These are phyloP conservation scores for Amanita phalloides DNA, from an alignment of 768 basidiomycete species.

Conservation along the genomic window DNA sequence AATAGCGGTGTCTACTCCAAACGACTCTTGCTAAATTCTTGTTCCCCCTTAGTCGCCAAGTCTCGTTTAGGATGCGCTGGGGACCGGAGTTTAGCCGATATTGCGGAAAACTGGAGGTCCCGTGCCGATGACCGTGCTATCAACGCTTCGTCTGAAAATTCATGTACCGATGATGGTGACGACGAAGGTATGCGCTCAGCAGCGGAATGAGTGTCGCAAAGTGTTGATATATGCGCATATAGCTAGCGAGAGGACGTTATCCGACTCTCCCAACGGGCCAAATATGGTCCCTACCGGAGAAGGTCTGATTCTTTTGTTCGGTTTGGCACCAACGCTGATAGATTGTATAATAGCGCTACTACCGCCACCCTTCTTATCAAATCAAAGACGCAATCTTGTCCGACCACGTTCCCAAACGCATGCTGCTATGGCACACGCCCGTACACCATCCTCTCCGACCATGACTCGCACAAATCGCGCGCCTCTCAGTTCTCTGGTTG, in stretches of 20 bases:
- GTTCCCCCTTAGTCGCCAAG: constrained; percentile 33
- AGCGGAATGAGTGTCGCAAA: constrained; percentile 7
- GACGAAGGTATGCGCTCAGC: constrained; percentile 31
- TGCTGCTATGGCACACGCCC: constrained; percentile 24
- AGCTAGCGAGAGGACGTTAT: constrained; percentile 41
- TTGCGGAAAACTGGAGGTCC: constrained; percentile 62
- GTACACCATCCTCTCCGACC: constrained; percentile 26
- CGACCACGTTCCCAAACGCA: constrained; percentile 54
- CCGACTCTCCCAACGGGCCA: constrained; percentile 36
- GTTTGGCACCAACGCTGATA: constrained; percentile 5
- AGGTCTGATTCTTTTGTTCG: constrained; percentile 21
- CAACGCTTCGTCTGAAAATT: constrained; percentile 39
- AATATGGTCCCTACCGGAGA: constrained; percentile 38
- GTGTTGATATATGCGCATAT: constrained; percentile 29
- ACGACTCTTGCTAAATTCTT: constrained; percentile 25
- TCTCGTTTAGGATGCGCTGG: constrained; percentile 13
- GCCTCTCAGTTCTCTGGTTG: constrained; percentile 22
- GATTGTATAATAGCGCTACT: constrained; percentile 33
- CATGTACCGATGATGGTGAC: constrained; percentile 38
- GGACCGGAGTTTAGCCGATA: constrained; percentile 45
- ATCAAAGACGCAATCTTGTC: constrained; percentile 25
- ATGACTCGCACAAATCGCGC: constrained; percentile 17
- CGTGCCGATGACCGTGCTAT: constrained; percentile 56
- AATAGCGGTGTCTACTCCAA: constrained; percentile 28
- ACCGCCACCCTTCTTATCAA: constrained; percentile 47